phyloP scores from a whole-genome alignment of 306 rosid species.

The Lathyrus sativus region DNA sequence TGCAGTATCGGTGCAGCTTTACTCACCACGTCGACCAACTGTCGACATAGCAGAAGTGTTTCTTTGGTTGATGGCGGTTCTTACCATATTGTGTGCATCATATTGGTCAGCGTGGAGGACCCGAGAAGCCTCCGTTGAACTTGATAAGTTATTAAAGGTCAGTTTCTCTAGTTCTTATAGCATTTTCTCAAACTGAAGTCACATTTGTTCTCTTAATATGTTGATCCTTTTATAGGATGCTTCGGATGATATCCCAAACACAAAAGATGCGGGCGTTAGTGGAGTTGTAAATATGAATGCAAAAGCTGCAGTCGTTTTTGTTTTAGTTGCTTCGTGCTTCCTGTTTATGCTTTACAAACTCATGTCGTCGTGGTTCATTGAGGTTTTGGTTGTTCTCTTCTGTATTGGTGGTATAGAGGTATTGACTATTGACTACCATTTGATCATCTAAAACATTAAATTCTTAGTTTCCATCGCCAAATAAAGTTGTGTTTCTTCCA shows the following conservation, averaged over 20 bases:
- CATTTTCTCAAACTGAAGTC: conserved; percentile 14
- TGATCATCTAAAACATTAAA: conserved; percentile 20
- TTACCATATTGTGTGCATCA: conserved; percentile 88
- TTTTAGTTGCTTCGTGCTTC: conserved; percentile 82
- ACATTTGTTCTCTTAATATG: conserved; percentile 16
- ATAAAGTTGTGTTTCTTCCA: conserved; percentile 33
- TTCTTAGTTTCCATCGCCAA: conserved; percentile 13
- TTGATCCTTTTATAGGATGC: conserved; percentile 59
- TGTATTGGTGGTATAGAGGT: conserved; percentile 97
- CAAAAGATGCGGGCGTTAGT: conserved; percentile 41
- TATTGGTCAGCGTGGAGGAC: conserved; percentile 97
- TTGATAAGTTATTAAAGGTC: conserved; percentile 73
- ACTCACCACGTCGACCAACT: conserved; percentile 79
- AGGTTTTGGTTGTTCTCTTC: conserved; percentile 89
- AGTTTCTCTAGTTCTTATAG: conserved; percentile 30
- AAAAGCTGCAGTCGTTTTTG: conserved; percentile 77
- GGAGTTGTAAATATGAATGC: conserved; percentile 77
- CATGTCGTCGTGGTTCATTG: conserved; percentile 83
- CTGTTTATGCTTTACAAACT: conserved; percentile 75
- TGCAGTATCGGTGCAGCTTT: conserved; percentile 90
- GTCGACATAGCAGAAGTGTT: conserved; percentile 94
- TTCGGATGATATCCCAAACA: conserved; percentile 56
- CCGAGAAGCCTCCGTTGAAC: conserved; percentile 76
- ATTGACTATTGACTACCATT: conserved; percentile 30
- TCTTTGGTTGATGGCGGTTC: conserved; percentile 93